Base-by-base conservation (phyloP, 2,329 filamentous ascomycete genomes). In the Fusarium equiseti region DNA sequence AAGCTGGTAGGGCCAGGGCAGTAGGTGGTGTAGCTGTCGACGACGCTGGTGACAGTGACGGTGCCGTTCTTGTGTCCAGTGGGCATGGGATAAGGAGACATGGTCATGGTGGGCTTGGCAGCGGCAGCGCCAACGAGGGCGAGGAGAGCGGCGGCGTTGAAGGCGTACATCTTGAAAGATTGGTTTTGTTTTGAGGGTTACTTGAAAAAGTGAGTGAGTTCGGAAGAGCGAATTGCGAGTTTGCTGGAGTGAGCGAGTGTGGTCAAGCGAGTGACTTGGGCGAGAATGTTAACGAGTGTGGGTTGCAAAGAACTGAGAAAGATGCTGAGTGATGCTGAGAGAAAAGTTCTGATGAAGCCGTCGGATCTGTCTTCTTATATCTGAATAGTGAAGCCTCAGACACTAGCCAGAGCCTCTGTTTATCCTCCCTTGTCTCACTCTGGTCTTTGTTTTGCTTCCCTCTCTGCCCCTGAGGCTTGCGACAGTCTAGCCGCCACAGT, bases 1-100 rank as follows among this genome's bases (percentile, higher is more conserved):
- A 89, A 73, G 69, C 81, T 83, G 35, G 87, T 88, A 40, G 87
- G 83, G 77, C 83, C 75, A 8, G 80, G 76, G 79, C 84, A 86
- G 72, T 77, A 81, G 40, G 82, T 84, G 48, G 77, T 79, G 75
- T 79, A 81, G 40, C 60, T 66, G 46, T 72, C 63, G 68, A 82
- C 80, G 52, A 81, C 78, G 73, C 75, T 78, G 65, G 79, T 81
- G 53, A 76, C 69, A 50, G 75, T 78, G 49, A 70, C 69, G 52
- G 77, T 76, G 52, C 70, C 67, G 72, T 78, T 74, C 42, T 50
- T 58, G 48, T 63, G 56, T 20, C 44, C 68, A 46, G 61, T 59
- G 12, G 59, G 52, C 15, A 44, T 48, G 15, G 68, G 68, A 49
- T 22, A 52, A 27, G 53, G 59, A 35, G 58, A 52, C n/a, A 58